phyloP scores from a whole-genome alignment of 805 yeast genomes.

The Torulaspora microellipsoides region DNA sequence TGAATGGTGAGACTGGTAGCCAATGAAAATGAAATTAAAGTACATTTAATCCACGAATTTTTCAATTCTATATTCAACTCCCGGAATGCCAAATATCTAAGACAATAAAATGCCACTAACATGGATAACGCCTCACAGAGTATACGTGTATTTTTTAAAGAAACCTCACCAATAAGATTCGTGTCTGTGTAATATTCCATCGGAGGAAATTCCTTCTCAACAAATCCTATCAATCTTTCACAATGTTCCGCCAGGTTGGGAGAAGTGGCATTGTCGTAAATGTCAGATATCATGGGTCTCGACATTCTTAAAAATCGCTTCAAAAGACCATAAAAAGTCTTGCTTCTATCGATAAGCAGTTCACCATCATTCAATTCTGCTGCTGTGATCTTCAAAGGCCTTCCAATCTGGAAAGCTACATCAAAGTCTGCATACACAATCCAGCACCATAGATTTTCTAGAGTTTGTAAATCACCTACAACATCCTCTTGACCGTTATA shows the following conservation, averaged over 20 bases:
- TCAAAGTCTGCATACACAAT: conserved; percentile 25
- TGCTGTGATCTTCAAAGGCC: conserved; percentile 14
- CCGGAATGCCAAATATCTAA: conserved; percentile 3
- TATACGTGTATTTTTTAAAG: conserved; percentile 5
- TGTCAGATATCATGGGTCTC: conserved; percentile 17
- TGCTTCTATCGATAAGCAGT: conserved; percentile 2
- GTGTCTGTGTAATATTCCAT: conserved; percentile 7
- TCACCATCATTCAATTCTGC: conserved; percentile 6
- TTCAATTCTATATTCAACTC: conserved; percentile 11
- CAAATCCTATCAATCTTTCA: conserved; percentile 7
- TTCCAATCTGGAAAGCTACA: conserved; percentile 26
- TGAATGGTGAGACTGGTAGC: conserved; percentile 9
- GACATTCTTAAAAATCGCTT: conserved; percentile 15
- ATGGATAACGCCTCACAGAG: conserved; percentile 7
- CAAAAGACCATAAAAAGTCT: conserved; percentile 12
- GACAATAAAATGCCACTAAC: conserved; percentile 7
- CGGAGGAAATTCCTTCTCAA: conserved; percentile 12
- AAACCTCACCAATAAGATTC: not conserved
- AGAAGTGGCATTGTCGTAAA: conserved; percentile 7
- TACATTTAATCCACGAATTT: conserved; percentile 7
- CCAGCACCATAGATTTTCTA: conserved; percentile 29
- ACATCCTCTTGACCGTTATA: conserved; percentile 15
- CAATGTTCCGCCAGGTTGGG: conserved; percentile 14
- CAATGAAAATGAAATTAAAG: conserved; percentile 19
- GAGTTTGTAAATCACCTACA: conserved; percentile 19